Base-by-base conservation (phyloP, 2,329 filamentous ascomycete species). In the Arachnomyces sp. region DNA sequence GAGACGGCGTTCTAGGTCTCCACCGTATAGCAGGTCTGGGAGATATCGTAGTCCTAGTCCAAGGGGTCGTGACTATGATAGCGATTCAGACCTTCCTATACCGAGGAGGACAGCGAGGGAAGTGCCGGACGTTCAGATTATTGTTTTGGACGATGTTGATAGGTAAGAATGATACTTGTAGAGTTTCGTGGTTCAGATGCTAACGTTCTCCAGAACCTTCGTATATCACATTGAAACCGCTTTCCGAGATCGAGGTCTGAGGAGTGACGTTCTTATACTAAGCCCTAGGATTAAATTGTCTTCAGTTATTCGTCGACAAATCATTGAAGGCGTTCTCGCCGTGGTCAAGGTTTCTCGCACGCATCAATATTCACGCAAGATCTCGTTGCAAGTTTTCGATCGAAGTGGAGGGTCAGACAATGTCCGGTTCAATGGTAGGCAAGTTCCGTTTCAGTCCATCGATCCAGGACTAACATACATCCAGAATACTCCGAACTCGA, bases 101-200 rank as follows among this genome's bases (percentile, higher is more conserved):
- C 85, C 87, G 32, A 76, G 80, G 41, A 74, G 88, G 42, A 76
- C 79, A 43, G 79, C 84, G 3, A 69, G 74, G 42, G 79, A 92
- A 48, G 80, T 95, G 15, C 89, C 90, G 2, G 88, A 96, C 52
- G 83, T 95, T 12, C 88, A 95, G 58, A 78, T 96, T 20, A 76
- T 95, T 18, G 75, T 93, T 4, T 71, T 90, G 33, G 81, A 90
- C 48, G 80, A 88, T 49, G 73, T 93, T 9, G 78, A 82, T 43
- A 73, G 66, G 69, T 71, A 46, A 47, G 61, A 16, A 35, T 25
- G 28, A 29, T 31, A 18, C 18, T 8, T 14, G 11, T 25, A 28
- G 11, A 43, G 17, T 39, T 33, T 39, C 44, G 34, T 31, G 28
- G 15, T 33, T 38, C 45, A 16, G 41, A 40, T 43, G 42, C 39